Evolutionary conservation across 2,329 filamentous ascomycete species (phyloP).

Genomic region (Calonectria pteridis): DNA sequence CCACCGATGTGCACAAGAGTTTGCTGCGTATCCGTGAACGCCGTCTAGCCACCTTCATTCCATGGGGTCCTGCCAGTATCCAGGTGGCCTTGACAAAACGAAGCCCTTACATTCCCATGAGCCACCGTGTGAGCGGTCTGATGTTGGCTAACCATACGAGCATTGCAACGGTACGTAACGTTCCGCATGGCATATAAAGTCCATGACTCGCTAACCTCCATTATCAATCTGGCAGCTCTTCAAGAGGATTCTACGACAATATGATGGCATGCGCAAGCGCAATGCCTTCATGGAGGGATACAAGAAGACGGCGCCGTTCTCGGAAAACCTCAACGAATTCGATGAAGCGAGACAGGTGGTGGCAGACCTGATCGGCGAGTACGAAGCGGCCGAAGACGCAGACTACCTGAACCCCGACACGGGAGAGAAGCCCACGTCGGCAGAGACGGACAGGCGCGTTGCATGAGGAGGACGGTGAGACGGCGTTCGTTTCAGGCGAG

Average conservation of each 20-base stretch:
- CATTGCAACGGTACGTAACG: slow-evolving; percentile 80
- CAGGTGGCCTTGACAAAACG: slow-evolving; percentile 97
- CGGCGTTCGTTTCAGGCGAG: background rate
- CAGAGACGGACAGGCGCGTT: slow-evolving; percentile 65
- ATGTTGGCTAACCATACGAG: slow-evolving; percentile 99
- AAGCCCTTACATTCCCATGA: slow-evolving; percentile 94
- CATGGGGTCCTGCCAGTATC: slow-evolving; percentile 97
- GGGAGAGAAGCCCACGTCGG: slow-evolving; percentile 64
- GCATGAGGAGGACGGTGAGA: slow-evolving; percentile 50
- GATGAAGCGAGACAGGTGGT: slow-evolving; percentile 95
- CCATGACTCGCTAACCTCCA: background rate
- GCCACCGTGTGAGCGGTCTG: slow-evolving; percentile 92
- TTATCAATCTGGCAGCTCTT: slow-evolving; percentile 72
- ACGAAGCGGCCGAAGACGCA: slow-evolving; percentile 92
- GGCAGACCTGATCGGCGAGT: slow-evolving; percentile 90
- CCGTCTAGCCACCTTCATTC: slow-evolving; percentile 94
- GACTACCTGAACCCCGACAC: slow-evolving; percentile 87
- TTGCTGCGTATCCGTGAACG: slow-evolving; percentile 95
- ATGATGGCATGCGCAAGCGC: slow-evolving; percentile 93
- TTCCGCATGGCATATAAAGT: background rate
- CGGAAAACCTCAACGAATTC: slow-evolving; percentile 92
- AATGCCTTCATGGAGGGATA: slow-evolving; percentile 98
- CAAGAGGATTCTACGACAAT: slow-evolving; percentile 92
- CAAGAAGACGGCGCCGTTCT: slow-evolving; percentile 94
- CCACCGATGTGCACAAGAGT: slow-evolving; percentile 98